Conservation (phyloP, 2,329 filamentous ascomycete genomes). For the Cytospora piceae region DNA sequence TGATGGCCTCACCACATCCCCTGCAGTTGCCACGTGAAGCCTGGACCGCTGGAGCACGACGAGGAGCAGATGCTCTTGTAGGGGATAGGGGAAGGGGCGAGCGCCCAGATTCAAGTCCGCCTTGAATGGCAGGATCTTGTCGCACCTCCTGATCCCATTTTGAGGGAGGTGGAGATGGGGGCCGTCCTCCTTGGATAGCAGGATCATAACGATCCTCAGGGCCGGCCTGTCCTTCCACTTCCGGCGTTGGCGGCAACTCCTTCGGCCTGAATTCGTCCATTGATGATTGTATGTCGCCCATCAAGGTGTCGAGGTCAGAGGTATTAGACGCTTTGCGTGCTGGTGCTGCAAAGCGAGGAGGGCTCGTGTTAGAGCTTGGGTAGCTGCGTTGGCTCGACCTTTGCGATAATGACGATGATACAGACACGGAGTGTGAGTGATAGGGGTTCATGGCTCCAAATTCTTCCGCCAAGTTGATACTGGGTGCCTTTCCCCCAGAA, state of each 20-base stretch:
- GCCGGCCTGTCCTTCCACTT: constrained; percentile 31
- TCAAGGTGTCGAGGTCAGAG: constrained; percentile 55
- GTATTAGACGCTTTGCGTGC: constrained; percentile 48
- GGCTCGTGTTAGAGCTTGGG: constrained; percentile 63
- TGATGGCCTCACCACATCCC: constrained; percentile 77
- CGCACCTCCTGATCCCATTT: constrained; percentile 31
- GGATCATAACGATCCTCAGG: constrained; percentile 39
- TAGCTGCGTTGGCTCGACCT: constrained; percentile 50
- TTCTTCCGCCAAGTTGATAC: constrained; percentile 61
- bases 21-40: constrained; percentile 75
- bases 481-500: constrained; percentile 44
- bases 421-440: constrained; percentile 66
- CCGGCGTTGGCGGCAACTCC: constrained; percentile 40
- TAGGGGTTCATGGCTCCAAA: constrained; percentile 67
- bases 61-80: constrained; percentile 36
- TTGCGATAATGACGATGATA: constrained; percentile 65
- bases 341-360: constrained; percentile 48
- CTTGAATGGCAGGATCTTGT: constrained; percentile 39
- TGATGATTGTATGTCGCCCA: constrained; percentile 59
- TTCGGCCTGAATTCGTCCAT: constrained; percentile 47
- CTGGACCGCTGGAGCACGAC: constrained; percentile 42
- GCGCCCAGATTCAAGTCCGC: constrained; percentile 11
- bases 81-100: constrained; percentile 25
- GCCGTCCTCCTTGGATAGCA: constrained; percentile 31
- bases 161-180: constrained; percentile 25